Evolutionary conservation across 73 alveolate genomes (phyloP).

Genomic region (Paramecium sonneborni): DNA sequence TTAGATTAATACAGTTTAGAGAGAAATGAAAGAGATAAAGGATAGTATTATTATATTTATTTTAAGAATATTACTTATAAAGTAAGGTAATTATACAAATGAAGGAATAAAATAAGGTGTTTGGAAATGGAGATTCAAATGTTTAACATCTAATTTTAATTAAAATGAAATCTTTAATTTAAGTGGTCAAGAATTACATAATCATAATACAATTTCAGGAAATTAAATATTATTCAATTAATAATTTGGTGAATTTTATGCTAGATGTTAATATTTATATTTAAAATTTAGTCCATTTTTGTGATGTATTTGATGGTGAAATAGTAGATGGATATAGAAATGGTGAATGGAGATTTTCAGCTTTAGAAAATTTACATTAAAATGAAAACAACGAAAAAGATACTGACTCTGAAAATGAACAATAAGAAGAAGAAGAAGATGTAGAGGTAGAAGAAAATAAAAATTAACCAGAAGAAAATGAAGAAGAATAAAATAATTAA

Average conservation of each 20-base stretch:
- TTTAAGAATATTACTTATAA: background rate
- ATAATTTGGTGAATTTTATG: background rate
- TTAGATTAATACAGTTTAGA: background rate
- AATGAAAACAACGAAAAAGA: background rate
- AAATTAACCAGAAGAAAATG: background rate
- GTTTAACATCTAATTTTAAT: background rate
- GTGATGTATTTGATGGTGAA: background rate
- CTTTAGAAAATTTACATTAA: background rate
- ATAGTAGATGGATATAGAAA: background rate
- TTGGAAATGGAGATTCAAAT: background rate
- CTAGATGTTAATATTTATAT: background rate
- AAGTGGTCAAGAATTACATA: background rate
- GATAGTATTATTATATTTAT: background rate
- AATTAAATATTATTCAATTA: background rate
- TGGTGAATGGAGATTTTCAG: conserved; percentile 4
- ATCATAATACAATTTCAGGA: background rate
- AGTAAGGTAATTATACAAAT: background rate
- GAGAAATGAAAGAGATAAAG: background rate
- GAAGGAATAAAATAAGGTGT: background rate
- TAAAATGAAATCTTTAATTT: background rate
- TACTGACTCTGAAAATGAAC: background rate
- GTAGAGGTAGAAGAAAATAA: background rate
- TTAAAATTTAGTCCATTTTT: background rate
- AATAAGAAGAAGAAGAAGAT: background rate
- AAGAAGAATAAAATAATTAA: background rate